Evolutionary conservation across 352 stramenopile genomes (phyloP), one percentile per base, ranked within the genome.

Genomic region (Stramenopiles sp.): DNA sequence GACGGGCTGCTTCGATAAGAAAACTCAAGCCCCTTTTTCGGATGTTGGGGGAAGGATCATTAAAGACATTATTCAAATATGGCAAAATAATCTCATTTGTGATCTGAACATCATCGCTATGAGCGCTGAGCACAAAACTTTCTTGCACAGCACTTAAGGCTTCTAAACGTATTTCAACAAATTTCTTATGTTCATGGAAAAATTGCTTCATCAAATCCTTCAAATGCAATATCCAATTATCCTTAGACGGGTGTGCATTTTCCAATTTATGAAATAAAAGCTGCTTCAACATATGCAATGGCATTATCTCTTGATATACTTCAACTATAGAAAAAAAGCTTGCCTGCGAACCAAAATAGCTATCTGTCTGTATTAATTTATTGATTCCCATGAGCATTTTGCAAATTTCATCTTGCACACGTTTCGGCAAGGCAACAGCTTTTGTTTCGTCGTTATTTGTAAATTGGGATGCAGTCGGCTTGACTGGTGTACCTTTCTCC

Each of bases 61-160:
- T 86, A 82, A 92, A 93, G 4, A 93, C 84, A 31, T 89, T 85
- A 4, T 82, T 81, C 32, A 94, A 83, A 30, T 86, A 88, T 25
- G 90, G 90, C 29, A 94, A 82, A 14, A 94, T 76, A 7, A 94
- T 87, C 83, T 94, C 89, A 85, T 94, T 90, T 32, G 94, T 89
- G 7, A 94, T 88, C 30, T 89, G 88, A 76, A 93, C 90, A 82
- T 94, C 90, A 76, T 88, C 93, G 1, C 93, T 87, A 81, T 92
- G 90, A 14, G 89, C 87, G 83, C 90, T 92, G 55, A 88, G 87
- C 80, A 85, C 89, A 25, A 94, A 82, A 67, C 90, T 94, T n/a
- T 87, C 83, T 29, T 89, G 86, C 0, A 94, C 85, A 30, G 92
- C 81, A 32, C 90, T 85, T 30, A 94, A 85, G 0, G 90, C 88